Base-by-base conservation (phyloP, 768 basidiomycete genomes). In the Infundibulicybe gibba region DNA sequence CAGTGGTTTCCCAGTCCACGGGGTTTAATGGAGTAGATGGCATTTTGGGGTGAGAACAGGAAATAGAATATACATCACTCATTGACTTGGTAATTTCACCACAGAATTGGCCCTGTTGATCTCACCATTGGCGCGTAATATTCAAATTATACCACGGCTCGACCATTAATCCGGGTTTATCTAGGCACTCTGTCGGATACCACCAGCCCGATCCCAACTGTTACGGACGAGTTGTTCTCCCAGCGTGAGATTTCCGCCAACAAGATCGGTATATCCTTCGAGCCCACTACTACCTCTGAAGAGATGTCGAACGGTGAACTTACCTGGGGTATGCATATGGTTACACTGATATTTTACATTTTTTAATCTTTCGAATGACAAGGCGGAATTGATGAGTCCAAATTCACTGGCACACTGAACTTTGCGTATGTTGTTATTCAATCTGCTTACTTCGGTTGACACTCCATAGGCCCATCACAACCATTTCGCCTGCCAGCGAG, bases 171-270 rank as follows among this genome's bases (percentile, higher is more conserved):
- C 6, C 13, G 30, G 10, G 9, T 16, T 20, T 10, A 25, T 35
- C 45, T 2, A 32, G 8, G 19, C 6, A 10, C 32, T n/a, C 12
- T 40, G 52, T 57, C 60, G 54, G 77, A 74, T 15, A 72, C 79
- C 32, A 61, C 61, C 3, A 60, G 62, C 44, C 39, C 57, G n/a
- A 15, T 80, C 17, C 75, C 79, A 6, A 82, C 81, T 10, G 73
- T 83, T n/a, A 79, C 74, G n/a, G 75, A 81, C 62, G 83, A 76
- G 58, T 68, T 81, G 10, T 76, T 67, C 59, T 32, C 61, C 8
- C 69, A 79, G 56, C 72, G 75, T 8, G 61, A 59, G 2, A 81
- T 83, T 49, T 41, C 67, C 13, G 53, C 62, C 11, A 62, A 77
- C 50, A 66, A 68, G 3, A 63, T 82, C 45, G 77, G 76, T 3